phyloP scores from a whole-genome alignment of 441 rosid genomes.

The Capsella rubella region DNA sequence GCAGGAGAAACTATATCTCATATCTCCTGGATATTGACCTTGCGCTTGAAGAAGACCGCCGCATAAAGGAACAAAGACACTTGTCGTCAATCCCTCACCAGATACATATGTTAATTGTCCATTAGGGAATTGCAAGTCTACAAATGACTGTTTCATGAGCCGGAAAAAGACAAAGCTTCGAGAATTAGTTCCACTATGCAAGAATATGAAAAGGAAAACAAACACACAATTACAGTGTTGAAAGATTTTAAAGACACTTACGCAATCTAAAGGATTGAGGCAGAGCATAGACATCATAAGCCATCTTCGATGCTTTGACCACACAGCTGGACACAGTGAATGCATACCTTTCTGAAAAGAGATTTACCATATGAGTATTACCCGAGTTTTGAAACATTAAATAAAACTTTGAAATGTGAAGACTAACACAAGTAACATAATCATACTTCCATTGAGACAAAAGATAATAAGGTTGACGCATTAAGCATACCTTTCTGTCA shows the following conservation, averaged over 20 bases:
- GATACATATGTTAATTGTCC: constrained; percentile 90
- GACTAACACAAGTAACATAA: constrained; percentile 16
- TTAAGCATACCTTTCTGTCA: constrained; percentile 83
- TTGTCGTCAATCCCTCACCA: constrained; percentile 91
- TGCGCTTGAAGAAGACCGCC: constrained; percentile 98
- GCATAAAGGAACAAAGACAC: constrained; percentile 83
- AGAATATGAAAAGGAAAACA: constrained; percentile 33
- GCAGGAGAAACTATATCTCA: constrained; percentile 87
- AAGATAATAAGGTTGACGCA: neutral
- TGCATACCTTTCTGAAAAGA: constrained; percentile 87
- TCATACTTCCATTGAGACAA: constrained; percentile 6
- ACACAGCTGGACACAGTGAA: constrained; percentile 94
- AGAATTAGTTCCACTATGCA: constrained; percentile 20
- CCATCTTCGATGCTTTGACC: constrained; percentile 99
- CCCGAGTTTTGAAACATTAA: neutral
- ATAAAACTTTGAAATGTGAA: neutral
- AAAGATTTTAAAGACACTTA: constrained; percentile 49
- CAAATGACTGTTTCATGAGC: constrained; percentile 70
- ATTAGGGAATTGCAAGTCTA: constrained; percentile 94
- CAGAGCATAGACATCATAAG: constrained; percentile 95
- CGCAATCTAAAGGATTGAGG: constrained; percentile 90
- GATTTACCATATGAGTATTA: constrained; percentile 28
- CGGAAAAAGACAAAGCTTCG: neutral
- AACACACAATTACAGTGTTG: neutral
- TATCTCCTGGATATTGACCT: constrained; percentile 98